These are phyloP conservation scores for Penstemon newberryi DNA, from an alignment of 257 asterid genomes.

Conservation along the genomic window DNA sequence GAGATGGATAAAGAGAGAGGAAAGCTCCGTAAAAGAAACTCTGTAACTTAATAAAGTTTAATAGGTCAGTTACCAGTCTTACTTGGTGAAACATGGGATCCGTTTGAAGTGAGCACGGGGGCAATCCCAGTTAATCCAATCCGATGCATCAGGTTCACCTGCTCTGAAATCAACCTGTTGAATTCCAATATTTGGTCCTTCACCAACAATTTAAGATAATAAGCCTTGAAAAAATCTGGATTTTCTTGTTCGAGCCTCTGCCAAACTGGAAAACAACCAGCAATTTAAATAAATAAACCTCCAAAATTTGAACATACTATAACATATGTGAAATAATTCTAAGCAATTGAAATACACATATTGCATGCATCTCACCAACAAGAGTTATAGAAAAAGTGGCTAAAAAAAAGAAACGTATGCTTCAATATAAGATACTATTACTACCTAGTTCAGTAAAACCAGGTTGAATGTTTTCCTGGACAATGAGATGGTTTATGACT, in stretches of 20 bases:
- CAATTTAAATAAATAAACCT: slow-evolving; percentile 10
- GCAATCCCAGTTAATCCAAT: slow-evolving; percentile 21
- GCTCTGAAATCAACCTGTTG: slow-evolving; percentile 53
- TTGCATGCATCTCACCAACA: too few relatives aligned
- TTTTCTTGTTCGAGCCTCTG: slow-evolving; percentile 58
- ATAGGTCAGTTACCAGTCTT: slow-evolving; percentile 25
- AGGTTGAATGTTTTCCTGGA: too few relatives aligned
- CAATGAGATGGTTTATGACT: too few relatives aligned
- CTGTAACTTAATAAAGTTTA: neutral
- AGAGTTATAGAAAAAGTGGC: too few relatives aligned
- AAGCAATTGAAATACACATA: too few relatives aligned
- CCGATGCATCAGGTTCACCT: slow-evolving; percentile 44
- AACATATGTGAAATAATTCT: neutral
- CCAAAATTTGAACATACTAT: neutral
- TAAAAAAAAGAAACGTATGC: too few relatives aligned
- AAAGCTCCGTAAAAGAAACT: neutral
- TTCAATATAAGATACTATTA: too few relatives aligned
- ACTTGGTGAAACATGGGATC: slow-evolving; percentile 30
- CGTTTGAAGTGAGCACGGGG: neutral
- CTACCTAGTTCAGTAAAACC: too few relatives aligned
- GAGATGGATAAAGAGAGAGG: too few relatives aligned
- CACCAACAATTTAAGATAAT: slow-evolving; percentile 48
- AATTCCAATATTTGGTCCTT: slow-evolving; percentile 61
- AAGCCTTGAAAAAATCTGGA: slow-evolving; percentile 61
- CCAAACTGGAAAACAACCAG: slow-evolving; percentile 55